These are phyloP conservation scores for Quercus ilex DNA, from an alignment of 306 rosid genomes.

Conservation along the genomic window DNA sequence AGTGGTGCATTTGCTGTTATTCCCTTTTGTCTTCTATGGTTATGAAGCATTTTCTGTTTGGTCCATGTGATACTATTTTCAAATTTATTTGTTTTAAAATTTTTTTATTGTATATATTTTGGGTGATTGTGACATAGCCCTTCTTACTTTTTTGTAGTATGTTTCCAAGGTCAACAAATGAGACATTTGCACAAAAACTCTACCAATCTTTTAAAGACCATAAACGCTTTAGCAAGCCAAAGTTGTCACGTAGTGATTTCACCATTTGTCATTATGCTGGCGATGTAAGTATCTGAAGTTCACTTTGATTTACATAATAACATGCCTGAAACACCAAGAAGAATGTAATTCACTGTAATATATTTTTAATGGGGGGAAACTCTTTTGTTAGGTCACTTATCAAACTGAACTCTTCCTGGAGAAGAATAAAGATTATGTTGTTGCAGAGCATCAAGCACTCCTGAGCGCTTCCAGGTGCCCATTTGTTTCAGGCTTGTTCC, in stretches of 20 bases:
- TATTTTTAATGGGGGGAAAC: not conserved
- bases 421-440: slow-evolving; percentile 94
- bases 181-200: slow-evolving; percentile 84
- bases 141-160: slow-evolving; percentile 63
- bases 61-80: not conserved
- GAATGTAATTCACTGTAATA: not conserved
- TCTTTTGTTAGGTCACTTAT: slow-evolving; percentile 77
- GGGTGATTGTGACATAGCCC: slow-evolving; percentile 34
- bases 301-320: slow-evolving; percentile 4
- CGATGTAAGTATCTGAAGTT: slow-evolving; percentile 58
- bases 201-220: slow-evolving; percentile 85
- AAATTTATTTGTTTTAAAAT: not conserved
- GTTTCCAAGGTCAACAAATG: slow-evolving; percentile 97
- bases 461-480: slow-evolving; percentile 74
- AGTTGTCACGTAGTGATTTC: slow-evolving; percentile 81
- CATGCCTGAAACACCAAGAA: not conserved
- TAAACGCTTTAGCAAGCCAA: slow-evolving; percentile 96
- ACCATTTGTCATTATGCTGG: slow-evolving; percentile 92
- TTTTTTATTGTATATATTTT: slow-evolving; percentile 1
- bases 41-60: slow-evolving; percentile 1
- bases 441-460: slow-evolving; percentile 88
- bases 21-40: slow-evolving; percentile 11
- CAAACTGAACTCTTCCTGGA: slow-evolving; percentile 92
- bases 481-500: slow-evolving; percentile 83
- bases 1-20: not conserved